Evolutionary conservation across 345 rosid genomes (phyloP).

Genomic region (Crucihimalaya himalaica): DNA sequence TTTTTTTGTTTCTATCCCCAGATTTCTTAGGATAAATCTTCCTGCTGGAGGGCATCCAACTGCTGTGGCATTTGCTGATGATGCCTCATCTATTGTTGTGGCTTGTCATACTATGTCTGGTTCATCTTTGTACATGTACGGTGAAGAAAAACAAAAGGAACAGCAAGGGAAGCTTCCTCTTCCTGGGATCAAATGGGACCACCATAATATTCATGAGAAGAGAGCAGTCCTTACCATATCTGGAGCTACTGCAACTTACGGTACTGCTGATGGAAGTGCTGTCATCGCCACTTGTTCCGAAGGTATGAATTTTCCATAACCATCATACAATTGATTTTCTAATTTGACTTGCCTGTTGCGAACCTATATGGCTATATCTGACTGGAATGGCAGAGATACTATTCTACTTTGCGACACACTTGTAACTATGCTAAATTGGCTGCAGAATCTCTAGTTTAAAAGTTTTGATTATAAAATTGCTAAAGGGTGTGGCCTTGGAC

Average conservation of each 20-base stretch:
- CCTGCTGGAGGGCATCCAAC: constrained; percentile 89
- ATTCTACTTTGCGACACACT: background rate
- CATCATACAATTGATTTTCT: background rate
- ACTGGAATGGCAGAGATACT: constrained; percentile 4
- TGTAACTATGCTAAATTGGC: background rate
- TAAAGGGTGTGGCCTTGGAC: constrained; percentile 10
- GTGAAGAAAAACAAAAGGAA: constrained; percentile 71
- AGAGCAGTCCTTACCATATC: constrained; percentile 61
- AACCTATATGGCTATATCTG: background rate
- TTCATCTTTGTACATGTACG: constrained; percentile 80
- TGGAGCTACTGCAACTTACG: constrained; percentile 82
- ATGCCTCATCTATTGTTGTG: constrained; percentile 77
- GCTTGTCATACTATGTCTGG: constrained; percentile 66
- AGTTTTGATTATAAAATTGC: background rate
- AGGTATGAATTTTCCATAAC: constrained; percentile 46
- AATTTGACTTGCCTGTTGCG: background rate
- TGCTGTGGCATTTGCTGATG: constrained; percentile 75
- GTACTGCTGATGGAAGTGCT: constrained; percentile 83
- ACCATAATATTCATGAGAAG: constrained; percentile 70
- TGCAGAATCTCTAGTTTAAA: background rate
- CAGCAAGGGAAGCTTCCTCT: constrained; percentile 79
- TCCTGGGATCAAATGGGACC: constrained; percentile 88
- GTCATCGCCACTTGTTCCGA: constrained; percentile 90
- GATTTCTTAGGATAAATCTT: constrained; percentile 77
- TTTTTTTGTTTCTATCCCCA: constrained; percentile 24